Evolutionary conservation across 441 rosid genomes (phyloP), one percentile per base, ranked within the genome.

Genomic region (Erodium moschatum): DNA sequence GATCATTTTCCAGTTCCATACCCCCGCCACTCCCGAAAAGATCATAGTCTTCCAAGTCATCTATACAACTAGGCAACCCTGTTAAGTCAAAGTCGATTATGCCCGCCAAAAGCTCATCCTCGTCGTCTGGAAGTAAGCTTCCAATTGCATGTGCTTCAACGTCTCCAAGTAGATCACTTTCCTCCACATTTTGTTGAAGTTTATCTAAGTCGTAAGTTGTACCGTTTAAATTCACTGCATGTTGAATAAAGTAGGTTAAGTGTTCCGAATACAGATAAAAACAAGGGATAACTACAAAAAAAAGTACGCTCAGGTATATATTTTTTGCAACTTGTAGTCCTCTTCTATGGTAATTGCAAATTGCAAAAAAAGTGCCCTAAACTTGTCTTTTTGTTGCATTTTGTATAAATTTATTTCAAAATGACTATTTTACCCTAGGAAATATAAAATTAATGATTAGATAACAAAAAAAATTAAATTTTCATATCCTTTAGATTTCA

Each of bases 21-120:
- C 92, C 99, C 54, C 97, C 97, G 46, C 92, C 97, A 33, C 86
- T 79, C 68, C 86, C 87, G 67, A 90, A 90, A 60, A 90, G 78
- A 65, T 90, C 97, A 76, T 80, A 83, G 29, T 90, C 97, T 73
- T 95, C 97, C 62, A 86, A 77, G 71, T 88, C 95, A 68, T 88
- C 94, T 69, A 85, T 68, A 65, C 81, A 88, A 71, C 74, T 78
- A 69, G 95, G 91, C 81, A 88, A 70, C 10, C 84, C 85, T n/a
- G 75, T 82, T 1, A 90, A 74, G 76, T 90, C 88, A 76, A 90
- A 86, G 75, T 83, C 91, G 74, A 78, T 78, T 70, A 88, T 76
- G 69, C 97, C 97, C 67, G 89, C 89, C 73, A 90, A 85, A 64
- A 90, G 97, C 72, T 88, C 95, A 12, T 87, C 85, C 65, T 95